Conservation (phyloP, 2,329 filamentous ascomycete genomes). For the Botrytis cinerea region DNA sequence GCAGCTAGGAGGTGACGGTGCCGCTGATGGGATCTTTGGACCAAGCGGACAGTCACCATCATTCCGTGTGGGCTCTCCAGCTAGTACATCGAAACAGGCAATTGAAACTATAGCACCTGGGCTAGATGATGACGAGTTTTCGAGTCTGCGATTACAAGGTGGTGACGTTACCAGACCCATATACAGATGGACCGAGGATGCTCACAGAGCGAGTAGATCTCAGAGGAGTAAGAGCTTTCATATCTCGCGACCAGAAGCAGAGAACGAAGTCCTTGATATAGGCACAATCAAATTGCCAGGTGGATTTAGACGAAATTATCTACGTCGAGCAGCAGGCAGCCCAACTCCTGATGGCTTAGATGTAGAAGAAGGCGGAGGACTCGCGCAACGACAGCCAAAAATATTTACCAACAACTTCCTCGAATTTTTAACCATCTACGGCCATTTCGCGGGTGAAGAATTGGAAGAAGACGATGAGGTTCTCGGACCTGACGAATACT, state of each 20-base stretch:
- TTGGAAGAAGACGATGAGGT: slow-evolving; percentile 95
- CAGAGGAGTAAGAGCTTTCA: slow-evolving; percentile 89
- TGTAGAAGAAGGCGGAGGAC: slow-evolving; percentile 42
- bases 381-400: slow-evolving; percentile 50
- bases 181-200: slow-evolving; percentile 94
- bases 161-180: slow-evolving; percentile 94
- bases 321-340: slow-evolving; percentile 73
- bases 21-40: slow-evolving; percentile 34
- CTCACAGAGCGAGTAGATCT: slow-evolving; percentile 62
- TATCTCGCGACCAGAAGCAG: slow-evolving; percentile 72
- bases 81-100: slow-evolving; percentile 40
- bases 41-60: slow-evolving; percentile 41
- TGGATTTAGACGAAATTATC: slow-evolving; percentile 87
- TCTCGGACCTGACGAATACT: slow-evolving; percentile 85
- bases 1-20: slow-evolving; percentile 36
- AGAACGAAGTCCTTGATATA: slow-evolving; percentile 80
- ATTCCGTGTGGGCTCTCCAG: slow-evolving; percentile 43
- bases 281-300: slow-evolving; percentile 90
- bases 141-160: slow-evolving; percentile 87
- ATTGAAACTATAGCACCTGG: slow-evolving; percentile 41
- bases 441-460: slow-evolving; percentile 96
- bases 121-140: slow-evolving; percentile 78
- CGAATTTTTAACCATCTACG: slow-evolving; percentile 92
- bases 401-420: slow-evolving; percentile 91
- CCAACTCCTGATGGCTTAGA: slow-evolving; percentile 50